Evolutionary conservation across 164 flowering plant species (phyloP), one percentile per base, ranked within the genome.

Genomic region (Stephania yunnanensis): DNA sequence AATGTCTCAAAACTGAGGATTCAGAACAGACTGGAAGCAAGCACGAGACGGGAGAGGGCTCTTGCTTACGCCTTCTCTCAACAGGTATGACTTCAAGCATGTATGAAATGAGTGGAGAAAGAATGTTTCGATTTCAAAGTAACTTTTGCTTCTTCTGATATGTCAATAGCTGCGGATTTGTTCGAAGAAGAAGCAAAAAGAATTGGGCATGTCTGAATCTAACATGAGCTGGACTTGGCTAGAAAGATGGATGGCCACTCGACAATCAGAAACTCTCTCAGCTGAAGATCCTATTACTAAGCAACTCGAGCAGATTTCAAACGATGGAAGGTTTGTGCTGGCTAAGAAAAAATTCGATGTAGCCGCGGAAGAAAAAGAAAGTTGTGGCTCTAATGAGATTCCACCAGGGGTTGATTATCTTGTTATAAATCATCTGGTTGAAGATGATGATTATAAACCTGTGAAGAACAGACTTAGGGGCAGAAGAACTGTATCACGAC

Each of bases 241-340:
- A 1, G 98, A 93, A 70, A 82, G 96, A 67, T 93, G 97, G 95
- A 91, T 91, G 94, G 97, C 94, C 22, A 88, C 97, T 73, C 89
- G 96, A n/a, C 58, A 76, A 13, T 89, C 87, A 10, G 94, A 90
- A 53, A 76, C 22, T 72, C 75, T 79, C 44, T 80, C 75, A 5
- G 80, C 71, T 31, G 89, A 82, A 72, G 87, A 74, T 64, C 70
- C 48, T 45, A 29, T 71, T 46, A 80, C 71, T 74, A 86, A 81
- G 71, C 82, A 79, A 20, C 50, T 76, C 1, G 86, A 83, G 36
- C 74, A 84, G 1, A 70, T 67, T 42, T 67, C 48, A 31, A 74
- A 75, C 30, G 78, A 78, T 25, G 80, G 73, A 72, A 81, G 69
- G 73, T 63, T 73, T 22, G 48, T 74, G 15, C 3, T 65, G 5